Conservation (phyloP, 257 asterid genomes). For the Solanum appendiculatum region DNA sequence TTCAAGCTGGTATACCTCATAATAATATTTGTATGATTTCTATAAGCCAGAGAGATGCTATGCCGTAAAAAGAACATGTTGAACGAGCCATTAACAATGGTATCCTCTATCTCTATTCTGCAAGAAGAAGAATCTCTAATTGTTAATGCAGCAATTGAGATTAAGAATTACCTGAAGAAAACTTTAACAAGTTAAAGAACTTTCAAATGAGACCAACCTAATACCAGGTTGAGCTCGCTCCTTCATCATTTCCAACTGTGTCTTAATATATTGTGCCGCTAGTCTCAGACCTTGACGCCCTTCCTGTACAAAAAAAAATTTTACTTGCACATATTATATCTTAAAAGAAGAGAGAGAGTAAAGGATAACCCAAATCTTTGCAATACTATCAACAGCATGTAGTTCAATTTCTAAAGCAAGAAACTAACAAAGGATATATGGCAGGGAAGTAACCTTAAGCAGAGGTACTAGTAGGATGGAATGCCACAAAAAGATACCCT, state of each 20-base stretch:
- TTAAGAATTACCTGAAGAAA: background rate
- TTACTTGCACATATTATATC: background rate
- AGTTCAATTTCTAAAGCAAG: background rate
- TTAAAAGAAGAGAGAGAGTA: background rate
- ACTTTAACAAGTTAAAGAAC: background rate
- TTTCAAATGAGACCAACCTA: slow-evolving; percentile 35
- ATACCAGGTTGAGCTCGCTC: slow-evolving; percentile 65
- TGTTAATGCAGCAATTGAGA: background rate
- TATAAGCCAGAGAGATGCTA: slow-evolving; percentile 73
- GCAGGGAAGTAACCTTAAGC: background rate
- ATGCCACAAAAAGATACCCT: background rate
- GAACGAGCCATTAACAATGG: slow-evolving; percentile 80
- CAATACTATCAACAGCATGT: background rate
- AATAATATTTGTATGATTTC: slow-evolving; percentile 71
- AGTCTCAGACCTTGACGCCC: slow-evolving; percentile 77
- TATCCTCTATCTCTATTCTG: slow-evolving; percentile 92
- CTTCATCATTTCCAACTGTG: slow-evolving; percentile 67
- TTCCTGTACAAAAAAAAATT: slow-evolving; percentile 32
- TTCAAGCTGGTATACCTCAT: slow-evolving; percentile 50
- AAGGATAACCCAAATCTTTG: background rate
- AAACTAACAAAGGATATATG: background rate
- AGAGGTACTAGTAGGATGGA: background rate
- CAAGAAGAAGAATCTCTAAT: slow-evolving; percentile 15
- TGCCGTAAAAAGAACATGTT: slow-evolving; percentile 70
- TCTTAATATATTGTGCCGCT: slow-evolving; percentile 71